Percentiles rank a stretch among this genome's conserved stretches.
Evolutionary conservation across 306 rosid species (phyloP).

Genomic region (Quercus mongolica): DNA sequence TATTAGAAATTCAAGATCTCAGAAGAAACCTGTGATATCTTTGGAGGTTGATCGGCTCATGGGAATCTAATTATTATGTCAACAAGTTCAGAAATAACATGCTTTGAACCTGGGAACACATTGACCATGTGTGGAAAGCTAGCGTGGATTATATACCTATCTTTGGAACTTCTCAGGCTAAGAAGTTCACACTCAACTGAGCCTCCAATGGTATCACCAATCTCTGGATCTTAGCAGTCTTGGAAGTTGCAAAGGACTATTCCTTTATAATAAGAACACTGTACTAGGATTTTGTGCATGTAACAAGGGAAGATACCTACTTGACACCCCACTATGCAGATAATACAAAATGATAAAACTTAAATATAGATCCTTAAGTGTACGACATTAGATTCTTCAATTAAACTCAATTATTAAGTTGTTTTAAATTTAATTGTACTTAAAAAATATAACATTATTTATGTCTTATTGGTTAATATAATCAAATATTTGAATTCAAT

Average conservation of each 20-base stretch:
- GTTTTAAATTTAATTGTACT: no score
- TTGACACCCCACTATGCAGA: no score
- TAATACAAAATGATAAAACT: no score
- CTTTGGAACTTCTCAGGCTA: not conserved
- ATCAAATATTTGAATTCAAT: no score
- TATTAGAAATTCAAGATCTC: not conserved
- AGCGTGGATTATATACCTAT: not conserved
- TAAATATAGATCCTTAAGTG: no score
- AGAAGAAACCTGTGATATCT: not conserved
- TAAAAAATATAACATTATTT: no score
- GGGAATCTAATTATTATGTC: not conserved
- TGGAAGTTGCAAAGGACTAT: not conserved
- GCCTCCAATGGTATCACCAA: conserved; percentile 3
- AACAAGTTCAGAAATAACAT: not conserved
- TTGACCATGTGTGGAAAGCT: not conserved
- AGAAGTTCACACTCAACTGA: not conserved
- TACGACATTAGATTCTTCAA: no score
- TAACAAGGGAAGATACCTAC: not conserved
- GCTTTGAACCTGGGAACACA: not conserved
- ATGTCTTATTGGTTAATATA: no score
- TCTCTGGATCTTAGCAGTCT: not conserved
- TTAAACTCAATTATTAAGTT: no score
- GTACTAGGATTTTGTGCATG: not conserved
- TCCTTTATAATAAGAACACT: not conserved
- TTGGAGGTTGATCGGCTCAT: not conserved